These are phyloP conservation scores for Yamadazyma taylorii DNA, from an alignment of 1,139 yeast genomes.

Conservation along the genomic window DNA sequence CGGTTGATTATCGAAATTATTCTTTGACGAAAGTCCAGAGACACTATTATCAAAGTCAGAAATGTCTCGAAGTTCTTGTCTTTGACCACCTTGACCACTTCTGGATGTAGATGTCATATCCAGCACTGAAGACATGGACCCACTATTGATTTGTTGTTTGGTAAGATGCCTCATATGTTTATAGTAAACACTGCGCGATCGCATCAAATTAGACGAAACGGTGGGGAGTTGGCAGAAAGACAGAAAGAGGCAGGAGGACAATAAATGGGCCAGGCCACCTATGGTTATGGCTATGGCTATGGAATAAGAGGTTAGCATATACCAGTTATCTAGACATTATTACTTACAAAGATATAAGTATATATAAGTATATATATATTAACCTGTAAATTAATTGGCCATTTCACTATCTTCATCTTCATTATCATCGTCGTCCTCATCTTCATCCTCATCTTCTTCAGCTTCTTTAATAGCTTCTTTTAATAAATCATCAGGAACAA, in stretches of 20 bases:
- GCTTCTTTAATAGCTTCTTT: slow-evolving; percentile 84
- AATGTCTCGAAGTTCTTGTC: slow-evolving; percentile 1
- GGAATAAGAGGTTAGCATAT: too few species aligned
- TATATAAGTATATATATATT: too few species aligned
- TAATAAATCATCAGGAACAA: slow-evolving; percentile 74
- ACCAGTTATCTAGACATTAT: too few species aligned
- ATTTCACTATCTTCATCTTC: slow-evolving; percentile 29
- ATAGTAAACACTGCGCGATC: background rate
- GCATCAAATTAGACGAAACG: slow-evolving; percentile 1
- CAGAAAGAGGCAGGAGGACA: too few species aligned
- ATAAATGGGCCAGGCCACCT: too few species aligned
- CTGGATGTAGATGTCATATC: background rate
- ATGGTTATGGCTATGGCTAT: too few species aligned
- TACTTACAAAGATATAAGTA: too few species aligned
- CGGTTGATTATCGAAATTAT: background rate
- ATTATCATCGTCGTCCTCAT: slow-evolving; percentile 54
- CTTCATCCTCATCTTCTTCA: slow-evolving; percentile 78
- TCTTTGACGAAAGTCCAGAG: background rate
- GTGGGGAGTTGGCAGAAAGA: too few species aligned
- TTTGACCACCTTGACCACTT: background rate
- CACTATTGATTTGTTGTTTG: too few species aligned
- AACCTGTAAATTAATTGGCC: slow-evolving; percentile 4
- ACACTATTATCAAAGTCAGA: slow-evolving; percentile 1
- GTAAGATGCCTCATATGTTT: background rate
- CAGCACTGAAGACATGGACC: background rate